These are phyloP conservation scores for Suhomyces kilbournensis DNA, from an alignment of 805 yeast species.

Conservation along the genomic window DNA sequence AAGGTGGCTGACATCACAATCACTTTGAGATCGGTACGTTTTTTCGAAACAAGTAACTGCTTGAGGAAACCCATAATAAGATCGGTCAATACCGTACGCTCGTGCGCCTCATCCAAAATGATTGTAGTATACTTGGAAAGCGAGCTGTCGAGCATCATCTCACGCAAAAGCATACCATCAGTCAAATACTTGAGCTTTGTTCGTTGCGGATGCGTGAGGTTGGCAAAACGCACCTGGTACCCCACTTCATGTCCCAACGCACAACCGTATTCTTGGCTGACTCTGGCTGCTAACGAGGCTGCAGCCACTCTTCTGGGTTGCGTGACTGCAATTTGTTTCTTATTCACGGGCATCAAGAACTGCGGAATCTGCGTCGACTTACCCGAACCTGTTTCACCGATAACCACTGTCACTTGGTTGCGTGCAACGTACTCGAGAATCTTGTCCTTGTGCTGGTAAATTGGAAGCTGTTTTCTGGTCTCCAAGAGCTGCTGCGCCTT, in stretches of 20 bases:
- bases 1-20: slow-evolving; percentile 96
- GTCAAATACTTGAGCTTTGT: slow-evolving; percentile 85
- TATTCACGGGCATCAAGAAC: slow-evolving; percentile 57
- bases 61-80: slow-evolving; percentile 85
- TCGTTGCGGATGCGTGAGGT: slow-evolving; percentile 47
- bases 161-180: slow-evolving; percentile 96
- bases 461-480: slow-evolving; percentile 64
- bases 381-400: slow-evolving; percentile 98
- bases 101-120: slow-evolving; percentile 96
- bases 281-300: slow-evolving; percentile 87
- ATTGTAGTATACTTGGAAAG: slow-evolving; percentile 69
- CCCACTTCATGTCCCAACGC: slow-evolving; percentile 80
- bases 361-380: slow-evolving; percentile 97
- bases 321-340: slow-evolving; percentile 77
- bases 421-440: slow-evolving; percentile 52
- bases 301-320: slow-evolving; percentile 99
- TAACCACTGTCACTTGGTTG: slow-evolving; percentile 71
- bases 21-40: slow-evolving; percentile 59
- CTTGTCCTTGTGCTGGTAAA: slow-evolving; percentile 65
- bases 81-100: slow-evolving; percentile 90
- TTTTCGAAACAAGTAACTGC: slow-evolving; percentile 47
- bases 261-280: slow-evolving; percentile 82
- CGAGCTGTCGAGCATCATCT: slow-evolving; percentile 70
- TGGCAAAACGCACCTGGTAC: slow-evolving; percentile 88
- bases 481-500: slow-evolving; percentile 46